phyloP scores from a whole-genome alignment of 2,329 filamentous ascomycete species.

The Proliferodiscus dingleyae region DNA sequence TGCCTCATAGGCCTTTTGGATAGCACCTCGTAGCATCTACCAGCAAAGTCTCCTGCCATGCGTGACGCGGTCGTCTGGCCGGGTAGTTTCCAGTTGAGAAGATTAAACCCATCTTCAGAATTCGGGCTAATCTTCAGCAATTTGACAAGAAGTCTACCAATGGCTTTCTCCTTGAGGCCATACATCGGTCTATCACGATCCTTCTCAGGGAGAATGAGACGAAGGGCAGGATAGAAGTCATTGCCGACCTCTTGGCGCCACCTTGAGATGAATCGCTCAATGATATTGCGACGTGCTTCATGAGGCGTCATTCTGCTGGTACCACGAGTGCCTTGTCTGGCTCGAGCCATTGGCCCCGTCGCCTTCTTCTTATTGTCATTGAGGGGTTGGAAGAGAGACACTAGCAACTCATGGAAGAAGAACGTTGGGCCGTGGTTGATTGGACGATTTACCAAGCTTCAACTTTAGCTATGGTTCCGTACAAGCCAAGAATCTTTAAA shows the following conservation, averaged over 20 bases:
- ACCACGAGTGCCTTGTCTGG: slow-evolving; percentile 57
- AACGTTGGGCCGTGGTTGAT: slow-evolving; percentile 75
- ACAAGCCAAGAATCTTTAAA: neutral
- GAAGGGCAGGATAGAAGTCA: slow-evolving; percentile 89
- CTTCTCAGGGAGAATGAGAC: slow-evolving; percentile 87
- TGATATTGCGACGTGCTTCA: slow-evolving; percentile 74
- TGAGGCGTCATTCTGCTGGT: slow-evolving; percentile 59
- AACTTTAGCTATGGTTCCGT: neutral
- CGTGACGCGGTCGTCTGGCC: slow-evolving; percentile 58
- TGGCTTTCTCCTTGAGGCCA: slow-evolving; percentile 85
- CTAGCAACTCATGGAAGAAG: slow-evolving; percentile 75
- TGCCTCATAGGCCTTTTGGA: slow-evolving; percentile 76
- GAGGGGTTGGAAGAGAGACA: slow-evolving; percentile 74
- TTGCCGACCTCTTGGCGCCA: slow-evolving; percentile 87
- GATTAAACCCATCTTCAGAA: slow-evolving; percentile 79
- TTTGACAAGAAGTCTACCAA: slow-evolving; percentile 86
- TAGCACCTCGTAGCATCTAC: slow-evolving; percentile 80
- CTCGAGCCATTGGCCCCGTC: slow-evolving; percentile 48
- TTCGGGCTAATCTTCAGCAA: slow-evolving; percentile 88
- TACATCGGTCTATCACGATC: slow-evolving; percentile 91
- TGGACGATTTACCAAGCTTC: slow-evolving; percentile 75
- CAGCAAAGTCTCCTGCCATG: slow-evolving; percentile 87
- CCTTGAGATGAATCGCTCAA: slow-evolving; percentile 76
- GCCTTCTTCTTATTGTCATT: slow-evolving; percentile 65
- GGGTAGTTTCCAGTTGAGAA: slow-evolving; percentile 90